Base-by-base conservation (phyloP, 2,329 filamentous ascomycete species). In the Torrubiella hemipterigena region DNA sequence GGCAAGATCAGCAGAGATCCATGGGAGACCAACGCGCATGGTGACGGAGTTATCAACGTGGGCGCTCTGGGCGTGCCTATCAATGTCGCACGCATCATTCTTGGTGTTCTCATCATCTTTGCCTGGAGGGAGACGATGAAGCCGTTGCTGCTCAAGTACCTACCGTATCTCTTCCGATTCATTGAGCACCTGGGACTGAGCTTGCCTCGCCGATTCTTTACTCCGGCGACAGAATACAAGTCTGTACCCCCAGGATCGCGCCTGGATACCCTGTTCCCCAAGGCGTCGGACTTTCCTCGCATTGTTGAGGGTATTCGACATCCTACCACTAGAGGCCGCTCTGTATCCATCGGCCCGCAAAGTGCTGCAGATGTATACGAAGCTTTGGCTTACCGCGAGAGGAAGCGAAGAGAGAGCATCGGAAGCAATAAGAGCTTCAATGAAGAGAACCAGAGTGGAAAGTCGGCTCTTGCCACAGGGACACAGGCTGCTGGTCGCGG, bases 281-380 rank as follows among this genome's bases (percentile, higher is more conserved):
- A 77, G 9, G 81, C 93, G n/a, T 83, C 81, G 16, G 85, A 95
- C 38, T 73, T 96, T 15, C 84, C 89, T 4, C 71, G 74, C 19
- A 75, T 95, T 49, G 67, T 95, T 16, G 80, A 77, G 37, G 85
- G 77, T 25, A 82, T 96, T 27, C 76, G 85, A 16, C 77, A 89
- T 43, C 82, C 85, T 0, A 63, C 56, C 5, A 60, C 57, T 11
- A 68, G 85, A 36, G 79, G 79, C 38, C 73, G 91, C 31, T 81
- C 86, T 19, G 75, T 96, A 20, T 94, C 86, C 6, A 73, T 96
- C 32, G 91, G 91, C 0, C 91, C 91, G 2, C 91, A 96, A 57
- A 95, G 87, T 27, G 87, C 87, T 38, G 91, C 91, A 3, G 91
- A 98, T 58, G 91, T 86, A 16, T 94, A 95, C 57, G 91, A 98